phyloP scores from a whole-genome alignment of 139 green algal species.

The Coelastrella sp. region DNA sequence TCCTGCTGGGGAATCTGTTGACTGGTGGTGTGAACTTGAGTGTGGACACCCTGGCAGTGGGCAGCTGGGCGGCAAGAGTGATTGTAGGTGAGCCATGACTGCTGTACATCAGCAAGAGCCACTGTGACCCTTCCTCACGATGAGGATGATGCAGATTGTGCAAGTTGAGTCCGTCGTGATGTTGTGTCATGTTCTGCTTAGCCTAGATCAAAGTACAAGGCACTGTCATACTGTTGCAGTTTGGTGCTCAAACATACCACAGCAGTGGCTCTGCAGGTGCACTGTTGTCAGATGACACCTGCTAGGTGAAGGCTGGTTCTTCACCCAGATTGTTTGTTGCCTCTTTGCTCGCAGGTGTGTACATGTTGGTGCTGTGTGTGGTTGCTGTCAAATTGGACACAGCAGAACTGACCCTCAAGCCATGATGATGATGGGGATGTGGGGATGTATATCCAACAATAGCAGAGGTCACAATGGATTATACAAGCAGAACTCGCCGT shows the following conservation, averaged over 20 bases:
- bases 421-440: neutral
- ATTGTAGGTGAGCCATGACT: conserved; percentile 58
- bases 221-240: too few relatives aligned
- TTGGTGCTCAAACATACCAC: too few relatives aligned
- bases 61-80: conserved; percentile 31
- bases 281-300: too few relatives aligned
- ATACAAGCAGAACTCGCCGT: too few relatives aligned
- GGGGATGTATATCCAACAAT: neutral
- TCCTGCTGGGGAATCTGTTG: conserved; percentile 85
- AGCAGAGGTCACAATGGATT: neutral
- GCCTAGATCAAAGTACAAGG: too few relatives aligned
- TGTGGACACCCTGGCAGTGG: conserved; percentile 70
- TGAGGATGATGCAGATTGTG: too few relatives aligned
- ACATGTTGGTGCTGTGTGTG: conserved; percentile 46
- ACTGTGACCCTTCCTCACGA: too few relatives aligned
- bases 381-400: conserved; percentile 9
- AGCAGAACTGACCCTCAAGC: conserved; percentile 32
- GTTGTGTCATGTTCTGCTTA: too few relatives aligned
- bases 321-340: neutral
- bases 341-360: conserved; percentile 42
- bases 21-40: conserved; percentile 68
- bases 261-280: too few relatives aligned
- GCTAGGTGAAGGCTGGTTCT: too few relatives aligned
- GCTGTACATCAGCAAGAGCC: too few relatives aligned
- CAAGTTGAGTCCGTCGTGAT: too few relatives aligned